Evolutionary conservation across 2,329 filamentous ascomycete genomes (phyloP).

Genomic region (Daldinia eschscholtzii): DNA sequence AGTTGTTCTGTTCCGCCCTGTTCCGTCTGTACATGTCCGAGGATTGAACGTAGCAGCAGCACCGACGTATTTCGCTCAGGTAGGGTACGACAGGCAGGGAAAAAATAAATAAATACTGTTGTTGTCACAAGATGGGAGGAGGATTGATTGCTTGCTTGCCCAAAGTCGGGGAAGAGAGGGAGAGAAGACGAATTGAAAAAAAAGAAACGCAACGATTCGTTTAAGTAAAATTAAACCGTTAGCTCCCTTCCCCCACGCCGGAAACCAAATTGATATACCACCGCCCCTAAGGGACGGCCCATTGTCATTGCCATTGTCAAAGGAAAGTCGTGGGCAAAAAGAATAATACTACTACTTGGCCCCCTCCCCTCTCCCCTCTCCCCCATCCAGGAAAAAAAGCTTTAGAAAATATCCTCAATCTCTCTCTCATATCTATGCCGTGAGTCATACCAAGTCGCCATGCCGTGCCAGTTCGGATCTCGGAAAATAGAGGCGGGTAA

Average conservation of each 20-base stretch:
- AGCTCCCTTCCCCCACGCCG: constrained; percentile 20
- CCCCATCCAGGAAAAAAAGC: constrained; percentile 31
- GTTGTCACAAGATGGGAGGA: background rate
- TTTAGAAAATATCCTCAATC: constrained; percentile 33
- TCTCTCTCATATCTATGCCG: constrained; percentile 46
- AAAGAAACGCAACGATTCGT: background rate
- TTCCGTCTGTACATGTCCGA: background rate
- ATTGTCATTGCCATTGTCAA: constrained; percentile 33
- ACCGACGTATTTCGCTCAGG: background rate
- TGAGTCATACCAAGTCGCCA: constrained; percentile 46
- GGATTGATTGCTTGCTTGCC: too few species aligned
- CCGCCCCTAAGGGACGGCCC: constrained; percentile 23
- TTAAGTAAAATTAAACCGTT: constrained; percentile 24
- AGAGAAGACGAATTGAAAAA: constrained; percentile 15
- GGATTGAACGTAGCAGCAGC: background rate
- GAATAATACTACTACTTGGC: background rate
- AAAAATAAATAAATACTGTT: background rate
- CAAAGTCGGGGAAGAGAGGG: too few species aligned
- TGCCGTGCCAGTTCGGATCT: constrained; percentile 42
- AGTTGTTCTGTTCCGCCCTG: too few species aligned
- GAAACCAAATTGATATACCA: constrained; percentile 12
- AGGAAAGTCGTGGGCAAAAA: constrained; percentile 41
- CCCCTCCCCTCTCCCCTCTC: constrained; percentile 14
- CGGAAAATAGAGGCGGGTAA: constrained; percentile 25
- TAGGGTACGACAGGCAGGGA: background rate